phyloP scores from a whole-genome alignment of 108 stramenopile genomes.

The Pseudonitzschia delicatissima region DNA sequence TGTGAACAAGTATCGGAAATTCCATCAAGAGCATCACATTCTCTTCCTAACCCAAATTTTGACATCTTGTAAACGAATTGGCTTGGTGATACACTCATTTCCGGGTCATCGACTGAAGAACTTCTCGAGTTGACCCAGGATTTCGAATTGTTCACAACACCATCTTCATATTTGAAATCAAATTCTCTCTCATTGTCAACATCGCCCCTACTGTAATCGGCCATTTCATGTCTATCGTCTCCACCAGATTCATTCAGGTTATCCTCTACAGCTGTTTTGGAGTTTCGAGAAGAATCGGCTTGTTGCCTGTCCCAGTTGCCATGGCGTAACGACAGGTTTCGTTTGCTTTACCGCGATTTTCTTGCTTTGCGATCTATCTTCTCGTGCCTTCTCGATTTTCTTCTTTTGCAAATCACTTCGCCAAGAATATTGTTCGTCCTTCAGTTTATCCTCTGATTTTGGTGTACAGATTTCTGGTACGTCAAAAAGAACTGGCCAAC shows the following conservation, averaged over 20 bases:
- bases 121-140: neutral
- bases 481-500: no score
- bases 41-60: neutral
- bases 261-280: neutral
- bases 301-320: neutral
- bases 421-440: slow-evolving; percentile 2
- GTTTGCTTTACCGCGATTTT: neutral
- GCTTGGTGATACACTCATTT: neutral
- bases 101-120: neutral
- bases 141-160: neutral
- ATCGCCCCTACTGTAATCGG: neutral
- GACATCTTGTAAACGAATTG: neutral
- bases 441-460: no score
- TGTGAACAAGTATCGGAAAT: neutral
- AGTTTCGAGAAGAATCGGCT: neutral
- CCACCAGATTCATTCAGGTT: neutral
- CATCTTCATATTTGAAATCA: neutral
- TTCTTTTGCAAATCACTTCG: slow-evolving; percentile 4
- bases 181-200: neutral
- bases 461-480: no score
- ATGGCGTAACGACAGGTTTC: neutral
- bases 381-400: neutral
- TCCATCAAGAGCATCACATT: neutral
- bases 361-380: neutral
- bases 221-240: neutral